Conservation (phyloP, 352 stramenopile genomes). For the Phytopythium kandeliae region DNA sequence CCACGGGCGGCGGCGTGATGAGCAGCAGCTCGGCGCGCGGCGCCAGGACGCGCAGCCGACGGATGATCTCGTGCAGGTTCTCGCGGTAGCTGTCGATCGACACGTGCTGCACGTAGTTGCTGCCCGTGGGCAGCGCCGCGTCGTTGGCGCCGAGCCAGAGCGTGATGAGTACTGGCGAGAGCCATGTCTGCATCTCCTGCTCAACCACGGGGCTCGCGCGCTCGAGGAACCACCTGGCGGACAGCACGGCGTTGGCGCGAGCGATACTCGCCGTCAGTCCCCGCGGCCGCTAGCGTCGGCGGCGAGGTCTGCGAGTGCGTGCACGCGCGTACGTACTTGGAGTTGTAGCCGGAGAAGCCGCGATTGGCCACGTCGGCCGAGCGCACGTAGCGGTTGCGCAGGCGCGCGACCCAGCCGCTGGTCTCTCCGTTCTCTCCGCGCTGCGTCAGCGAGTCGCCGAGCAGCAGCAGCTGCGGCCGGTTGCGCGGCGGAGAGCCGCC, state of each 20-base stretch:
- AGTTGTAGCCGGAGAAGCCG: constrained; percentile 52
- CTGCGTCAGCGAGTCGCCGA: constrained; percentile 66
- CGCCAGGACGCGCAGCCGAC: constrained; percentile 5
- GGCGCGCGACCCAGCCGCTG: constrained; percentile 33
- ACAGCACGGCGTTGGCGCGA: too few species aligned
- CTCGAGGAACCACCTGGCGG: constrained; percentile 32
- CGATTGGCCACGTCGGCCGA: constrained; percentile 53
- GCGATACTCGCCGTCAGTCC: too few species aligned
- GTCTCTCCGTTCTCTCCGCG: constrained; percentile 22
- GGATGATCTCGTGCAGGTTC: constrained; percentile 36
- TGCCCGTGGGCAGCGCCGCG: constrained; percentile 23
- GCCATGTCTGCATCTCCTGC: constrained; percentile 19
- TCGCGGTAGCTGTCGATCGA: constrained; percentile 31
- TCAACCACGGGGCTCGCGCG: constrained; percentile 20
- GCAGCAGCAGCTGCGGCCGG: constrained; percentile 37
- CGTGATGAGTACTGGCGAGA: constrained; percentile 25
- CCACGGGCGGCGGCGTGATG: constrained; percentile 30
- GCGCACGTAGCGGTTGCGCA: constrained; percentile 47
- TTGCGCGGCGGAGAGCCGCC: constrained; percentile 1
- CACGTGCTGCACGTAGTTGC: constrained; percentile 32
- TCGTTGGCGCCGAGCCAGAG: constrained; percentile 59
- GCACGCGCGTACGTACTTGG: constrained; percentile 26
- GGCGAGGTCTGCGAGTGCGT: too few species aligned
- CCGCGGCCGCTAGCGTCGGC: too few species aligned
- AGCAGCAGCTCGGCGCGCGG: constrained; percentile 21